Evolutionary conservation across 2,329 filamentous ascomycete species (phyloP), one percentile per base, ranked within the genome.

Genomic region (Venturia oleaginea): DNA sequence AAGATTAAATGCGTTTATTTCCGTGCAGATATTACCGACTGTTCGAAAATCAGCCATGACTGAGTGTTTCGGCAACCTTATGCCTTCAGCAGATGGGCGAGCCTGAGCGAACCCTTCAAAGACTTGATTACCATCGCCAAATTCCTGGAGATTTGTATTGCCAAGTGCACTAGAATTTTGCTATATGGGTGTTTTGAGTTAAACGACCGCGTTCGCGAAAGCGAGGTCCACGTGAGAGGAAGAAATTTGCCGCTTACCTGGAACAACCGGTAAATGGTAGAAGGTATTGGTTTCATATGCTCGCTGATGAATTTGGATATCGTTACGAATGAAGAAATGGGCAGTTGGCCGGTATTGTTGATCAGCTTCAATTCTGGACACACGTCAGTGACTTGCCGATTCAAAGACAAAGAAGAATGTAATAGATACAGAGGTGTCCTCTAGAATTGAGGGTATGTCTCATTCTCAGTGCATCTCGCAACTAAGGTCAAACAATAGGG

Each of bases 301-400:
- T 75, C 69, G 0, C 71, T 73, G 48, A 81, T 78, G 30, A 80
- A 72, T n/a, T 72, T 72, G 7, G 76, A 73, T 66, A 80, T 73
- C 2, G 70, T 67, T 4, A 80, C 67, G 6, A 82, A 71, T 13
- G 69, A 70, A 0, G 73, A 67, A 2, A 79, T 71, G 0, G 73
- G 75, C 5, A 73, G 70, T 63, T 78, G 68, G 17, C 77, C 76
- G 0, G 73, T 76, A 0, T 72, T 76, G 66, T 80, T 80, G 7
- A 71, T 46, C 6, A 63, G 64, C n/a, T 64, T 57, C 2, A 66
- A 69, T 61, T 64, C 59, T 48, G 62, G 61, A 66, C 46, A 51
- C n/a, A 27, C n/a, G n/a, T 27, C 46, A 27, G n/a, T 51, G 46
- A 22, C 8, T 4, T 4, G 46, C n/a, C 8, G 5, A 27, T 22